A percentile compares a stretch with the other conserved stretches of the same genome.
These are phyloP conservation scores for Yamadazyma takamatsuzukensis DNA, from an alignment of 805 yeast genomes.

Conservation along the genomic window DNA sequence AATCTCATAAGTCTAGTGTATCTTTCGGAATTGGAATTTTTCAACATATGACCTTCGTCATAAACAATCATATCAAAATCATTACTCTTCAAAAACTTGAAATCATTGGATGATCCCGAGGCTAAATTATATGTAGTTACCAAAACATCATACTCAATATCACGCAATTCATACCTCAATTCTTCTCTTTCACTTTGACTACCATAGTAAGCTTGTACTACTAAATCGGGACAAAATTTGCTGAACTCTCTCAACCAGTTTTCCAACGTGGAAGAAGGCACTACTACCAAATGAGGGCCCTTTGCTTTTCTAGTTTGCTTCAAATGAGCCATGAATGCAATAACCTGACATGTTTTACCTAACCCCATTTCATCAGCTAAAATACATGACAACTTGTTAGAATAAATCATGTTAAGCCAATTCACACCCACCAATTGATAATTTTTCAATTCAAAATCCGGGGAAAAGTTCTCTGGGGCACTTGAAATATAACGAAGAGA, in stretches of 20 bases:
- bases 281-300: constrained; percentile 91
- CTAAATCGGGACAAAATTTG: constrained; percentile 77
- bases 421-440: constrained; percentile 97
- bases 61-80: constrained; percentile 85
- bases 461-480: constrained; percentile 67
- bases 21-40: constrained; percentile 84
- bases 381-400: constrained; percentile 79
- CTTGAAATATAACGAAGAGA: constrained; percentile 50
- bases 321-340: constrained; percentile 82
- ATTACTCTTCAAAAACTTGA: constrained; percentile 68
- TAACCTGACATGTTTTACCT: constrained; percentile 96
- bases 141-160: constrained; percentile 72
- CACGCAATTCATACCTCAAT: constrained; percentile 63
- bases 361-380: constrained; percentile 98
- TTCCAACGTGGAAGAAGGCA: constrained; percentile 94
- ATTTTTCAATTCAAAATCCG: constrained; percentile 66
- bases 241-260: constrained; percentile 95
- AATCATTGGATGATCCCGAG: constrained; percentile 79
- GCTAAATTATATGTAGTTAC: constrained; percentile 94
- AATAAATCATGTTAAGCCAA: constrained; percentile 83
- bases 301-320: constrained; percentile 51
- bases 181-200: constrained; percentile 80
- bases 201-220: constrained; percentile 93
- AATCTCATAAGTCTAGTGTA: constrained; percentile 83
- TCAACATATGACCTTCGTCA: constrained; percentile 97